Evolutionary conservation across 257 asterid genomes (phyloP).

Genomic region (Gardenia jasminoides): DNA sequence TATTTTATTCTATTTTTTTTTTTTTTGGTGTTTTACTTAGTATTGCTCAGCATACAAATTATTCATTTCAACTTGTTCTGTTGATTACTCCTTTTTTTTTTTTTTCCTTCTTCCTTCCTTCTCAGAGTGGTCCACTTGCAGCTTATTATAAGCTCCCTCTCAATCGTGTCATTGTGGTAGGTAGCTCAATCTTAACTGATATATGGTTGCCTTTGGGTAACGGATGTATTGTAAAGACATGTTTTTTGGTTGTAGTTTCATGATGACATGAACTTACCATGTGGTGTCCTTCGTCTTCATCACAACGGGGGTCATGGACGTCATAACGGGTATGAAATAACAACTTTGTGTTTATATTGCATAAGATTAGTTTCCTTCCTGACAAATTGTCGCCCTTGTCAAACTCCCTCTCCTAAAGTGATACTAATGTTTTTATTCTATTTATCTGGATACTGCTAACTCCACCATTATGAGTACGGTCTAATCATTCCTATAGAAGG

Average conservation of each 20-base stretch:
- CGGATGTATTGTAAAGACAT: not conserved
- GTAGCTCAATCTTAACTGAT: conserved; percentile 1
- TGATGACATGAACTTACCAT: conserved; percentile 91
- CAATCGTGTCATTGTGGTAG: conserved; percentile 85
- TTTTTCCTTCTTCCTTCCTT: no score
- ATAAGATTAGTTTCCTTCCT: not conserved
- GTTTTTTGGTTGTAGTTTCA: conserved; percentile 53
- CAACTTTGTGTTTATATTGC: conserved; percentile 15
- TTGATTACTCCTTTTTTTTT: no score
- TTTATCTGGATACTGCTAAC: not conserved
- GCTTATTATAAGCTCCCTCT: conserved; percentile 97
- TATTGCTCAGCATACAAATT: not conserved
- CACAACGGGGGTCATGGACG: conserved; percentile 72
- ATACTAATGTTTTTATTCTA: not conserved
- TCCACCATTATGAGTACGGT: no score
- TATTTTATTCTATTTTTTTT: not conserved
- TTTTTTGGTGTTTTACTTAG: not conserved
- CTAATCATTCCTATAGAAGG: not conserved
- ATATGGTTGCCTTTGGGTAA: conserved; percentile 4
- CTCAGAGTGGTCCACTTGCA: conserved; percentile 92
- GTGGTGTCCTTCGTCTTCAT: conserved; percentile 94
- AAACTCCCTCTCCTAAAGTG: not conserved
- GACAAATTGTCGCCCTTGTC: not conserved
- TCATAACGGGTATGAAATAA: conserved; percentile 73
- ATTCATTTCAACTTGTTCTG: not conserved